These are phyloP conservation scores for Carpinus fangiana DNA, from an alignment of 306 rosid species.

Conservation along the genomic window DNA sequence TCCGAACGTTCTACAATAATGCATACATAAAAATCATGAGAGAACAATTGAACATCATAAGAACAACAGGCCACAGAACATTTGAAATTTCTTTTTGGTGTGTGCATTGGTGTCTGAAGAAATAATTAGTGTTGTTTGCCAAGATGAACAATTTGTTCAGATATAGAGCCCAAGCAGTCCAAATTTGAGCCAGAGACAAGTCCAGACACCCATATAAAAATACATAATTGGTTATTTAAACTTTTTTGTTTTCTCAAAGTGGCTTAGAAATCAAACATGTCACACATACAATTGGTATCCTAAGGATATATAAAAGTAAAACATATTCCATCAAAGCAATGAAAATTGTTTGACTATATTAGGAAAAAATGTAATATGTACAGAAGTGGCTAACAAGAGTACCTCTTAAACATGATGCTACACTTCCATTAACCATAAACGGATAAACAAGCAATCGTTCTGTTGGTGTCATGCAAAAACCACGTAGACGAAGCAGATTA, in stretches of 20 bases:
- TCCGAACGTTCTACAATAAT: conserved; percentile 60
- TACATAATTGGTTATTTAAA: neutral
- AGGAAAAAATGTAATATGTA: neutral
- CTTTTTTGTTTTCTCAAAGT: neutral
- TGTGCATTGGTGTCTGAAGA: neutral
- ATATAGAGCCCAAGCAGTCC: neutral
- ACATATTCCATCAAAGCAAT: conserved; percentile 2
- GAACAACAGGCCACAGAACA: neutral
- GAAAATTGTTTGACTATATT: neutral
- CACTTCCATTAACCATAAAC: conserved; percentile 90
- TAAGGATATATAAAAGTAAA: conserved; percentile 3
- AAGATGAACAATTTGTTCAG: neutral
- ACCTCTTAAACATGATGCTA: conserved; percentile 97
- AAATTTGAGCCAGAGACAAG: neutral
- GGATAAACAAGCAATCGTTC: conserved; percentile 97
- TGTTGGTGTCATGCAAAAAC: conserved; percentile 98
- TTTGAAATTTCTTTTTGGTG: neutral
- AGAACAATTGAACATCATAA: conserved; percentile 9
- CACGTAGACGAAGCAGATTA: conserved; percentile 84
- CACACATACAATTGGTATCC: neutral
- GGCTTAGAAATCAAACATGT: neutral
- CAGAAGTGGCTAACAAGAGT: conserved; percentile 5
- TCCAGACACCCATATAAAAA: neutral
- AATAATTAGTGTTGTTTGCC: neutral
- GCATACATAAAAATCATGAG: conserved; percentile 10